A percentile compares a stretch with the other conserved stretches of the same genome.
phyloP scores from a whole-genome alignment of 2,329 filamentous ascomycete species.

The Fusarium nematophilum region DNA sequence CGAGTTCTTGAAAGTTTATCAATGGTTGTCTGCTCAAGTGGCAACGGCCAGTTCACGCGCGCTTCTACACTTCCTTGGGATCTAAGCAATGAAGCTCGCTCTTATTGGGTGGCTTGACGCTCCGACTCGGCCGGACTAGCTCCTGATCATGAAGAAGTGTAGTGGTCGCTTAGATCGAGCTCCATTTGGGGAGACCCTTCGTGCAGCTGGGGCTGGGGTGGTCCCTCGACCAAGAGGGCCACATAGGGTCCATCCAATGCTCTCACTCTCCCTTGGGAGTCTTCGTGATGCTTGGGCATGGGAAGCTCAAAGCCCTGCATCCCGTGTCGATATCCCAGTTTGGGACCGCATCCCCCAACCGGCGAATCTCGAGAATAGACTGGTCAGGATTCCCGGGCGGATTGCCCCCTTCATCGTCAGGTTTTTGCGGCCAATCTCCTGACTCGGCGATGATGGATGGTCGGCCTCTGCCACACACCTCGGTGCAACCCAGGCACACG shows the following conservation, averaged over 20 bases:
- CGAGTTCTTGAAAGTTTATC: constrained; percentile 6
- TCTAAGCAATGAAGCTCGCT: constrained; percentile 8
- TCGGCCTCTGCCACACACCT: background rate
- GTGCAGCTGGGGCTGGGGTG: constrained; percentile 34
- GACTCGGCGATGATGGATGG: background rate
- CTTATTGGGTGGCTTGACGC: constrained; percentile 29
- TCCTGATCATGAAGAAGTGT: constrained; percentile 44
- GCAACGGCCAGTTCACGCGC: constrained; percentile 15
- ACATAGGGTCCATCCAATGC: constrained; percentile 9
- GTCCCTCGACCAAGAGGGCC: constrained; percentile 14
- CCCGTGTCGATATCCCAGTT: constrained; percentile 16
- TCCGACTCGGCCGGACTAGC: constrained; percentile 1
- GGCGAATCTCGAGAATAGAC: constrained; percentile 6
- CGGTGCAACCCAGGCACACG: constrained; percentile 1
- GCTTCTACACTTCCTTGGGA: constrained; percentile 26
- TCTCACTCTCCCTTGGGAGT: background rate
- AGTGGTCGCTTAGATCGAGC: constrained; percentile 46
- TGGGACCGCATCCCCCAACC: background rate
- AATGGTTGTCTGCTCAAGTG: constrained; percentile 17
- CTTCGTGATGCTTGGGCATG: background rate
- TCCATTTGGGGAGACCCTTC: constrained; percentile 40
- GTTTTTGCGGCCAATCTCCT: constrained; percentile 6
- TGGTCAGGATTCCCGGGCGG: constrained; percentile 22
- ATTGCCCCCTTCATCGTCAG: constrained; percentile 16
- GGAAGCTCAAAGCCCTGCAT: constrained; percentile 8